A percentile compares a stretch with the other conserved stretches of the same genome.
phyloP scores from a whole-genome alignment of 768 basidiomycete species.

The Agaricus subrufescens region DNA sequence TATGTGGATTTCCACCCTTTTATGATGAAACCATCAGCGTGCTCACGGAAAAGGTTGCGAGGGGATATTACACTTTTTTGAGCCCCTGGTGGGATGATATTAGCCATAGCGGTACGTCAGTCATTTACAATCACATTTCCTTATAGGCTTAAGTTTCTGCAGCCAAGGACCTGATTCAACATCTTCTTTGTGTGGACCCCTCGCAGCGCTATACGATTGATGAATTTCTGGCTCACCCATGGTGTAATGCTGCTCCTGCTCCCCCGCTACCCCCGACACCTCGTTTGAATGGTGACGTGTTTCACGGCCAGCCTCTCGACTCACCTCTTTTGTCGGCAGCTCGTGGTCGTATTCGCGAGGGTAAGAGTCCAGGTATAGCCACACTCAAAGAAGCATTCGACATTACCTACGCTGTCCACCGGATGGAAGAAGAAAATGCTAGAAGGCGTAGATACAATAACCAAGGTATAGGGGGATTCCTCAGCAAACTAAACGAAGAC shows the following conservation, averaged over 20 bases:
- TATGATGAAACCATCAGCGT: slow-evolving; percentile 99
- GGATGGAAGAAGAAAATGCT: slow-evolving; percentile 98
- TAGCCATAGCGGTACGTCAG: slow-evolving; percentile 59
- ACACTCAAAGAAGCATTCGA: slow-evolving; percentile 98
- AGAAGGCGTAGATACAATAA: slow-evolving; percentile 79
- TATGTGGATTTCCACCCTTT: slow-evolving; percentile 97
- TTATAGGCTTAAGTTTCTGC: background rate
- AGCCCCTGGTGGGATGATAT: slow-evolving; percentile 99
- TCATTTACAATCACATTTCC: background rate
- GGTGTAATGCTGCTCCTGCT: slow-evolving; percentile 74
- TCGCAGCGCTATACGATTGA: slow-evolving; percentile 96
- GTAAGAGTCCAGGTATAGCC: slow-evolving; percentile 88
- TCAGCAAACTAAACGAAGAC: slow-evolving; percentile 88
- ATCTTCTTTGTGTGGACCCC: slow-evolving; percentile 93
- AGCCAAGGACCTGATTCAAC: slow-evolving; percentile 95
- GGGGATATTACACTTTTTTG: slow-evolving; percentile 96
- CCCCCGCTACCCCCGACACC: slow-evolving; percentile 69
- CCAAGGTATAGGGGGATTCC: slow-evolving; percentile 74
- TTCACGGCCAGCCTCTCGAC: slow-evolving; percentile 56
- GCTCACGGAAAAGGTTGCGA: slow-evolving; percentile 95
- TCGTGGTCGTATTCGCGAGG: slow-evolving; percentile 62
- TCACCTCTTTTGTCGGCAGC: slow-evolving; percentile 86
- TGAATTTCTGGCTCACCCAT: slow-evolving; percentile 94
- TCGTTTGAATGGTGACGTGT: slow-evolving; percentile 33
- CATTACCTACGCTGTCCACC: slow-evolving; percentile 96